A percentile compares a stretch with the other conserved stretches of the same genome.
These are phyloP conservation scores for Sporothrix pallida DNA, from an alignment of 2,329 filamentous ascomycete species.

Conservation along the genomic window DNA sequence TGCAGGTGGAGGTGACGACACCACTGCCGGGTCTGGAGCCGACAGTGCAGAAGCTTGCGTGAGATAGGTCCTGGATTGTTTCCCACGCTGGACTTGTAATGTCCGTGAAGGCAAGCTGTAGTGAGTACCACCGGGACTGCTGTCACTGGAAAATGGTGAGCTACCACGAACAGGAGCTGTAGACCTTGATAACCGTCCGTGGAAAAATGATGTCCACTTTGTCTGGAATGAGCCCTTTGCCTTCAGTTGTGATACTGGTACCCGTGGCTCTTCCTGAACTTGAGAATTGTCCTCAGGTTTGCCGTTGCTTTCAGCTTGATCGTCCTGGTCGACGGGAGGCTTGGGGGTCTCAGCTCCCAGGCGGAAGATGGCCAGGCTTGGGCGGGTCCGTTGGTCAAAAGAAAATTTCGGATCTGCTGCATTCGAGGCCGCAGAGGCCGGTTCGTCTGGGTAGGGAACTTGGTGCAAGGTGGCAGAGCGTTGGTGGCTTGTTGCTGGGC, in stretches of 20 bases:
- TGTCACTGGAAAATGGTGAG: constrained; percentile 43
- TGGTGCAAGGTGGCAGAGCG: constrained; percentile 73
- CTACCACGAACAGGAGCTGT: constrained; percentile 41
- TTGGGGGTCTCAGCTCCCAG: constrained; percentile 35
- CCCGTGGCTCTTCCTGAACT: background rate
- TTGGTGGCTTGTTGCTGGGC: constrained; percentile 81
- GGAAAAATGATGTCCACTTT: constrained; percentile 65
- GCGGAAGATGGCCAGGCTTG: constrained; percentile 38
- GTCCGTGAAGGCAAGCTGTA: constrained; percentile 43
- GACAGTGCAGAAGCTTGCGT: constrained; percentile 44
- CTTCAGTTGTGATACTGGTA: background rate
- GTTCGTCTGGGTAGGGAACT: constrained; percentile 40
- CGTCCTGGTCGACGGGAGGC: constrained; percentile 31
- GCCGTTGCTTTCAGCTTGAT: background rate
- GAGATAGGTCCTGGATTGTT: constrained; percentile 46
- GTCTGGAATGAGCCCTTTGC: constrained; percentile 37
- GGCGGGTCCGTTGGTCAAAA: constrained; percentile 46
- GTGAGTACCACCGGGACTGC: constrained; percentile 40
- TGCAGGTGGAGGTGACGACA: constrained; percentile 30
- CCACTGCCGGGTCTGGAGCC: constrained; percentile 32
- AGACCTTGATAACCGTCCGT: constrained; percentile 48
- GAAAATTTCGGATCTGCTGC: constrained; percentile 42
- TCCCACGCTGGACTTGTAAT: constrained; percentile 41
- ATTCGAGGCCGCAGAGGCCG: constrained; percentile 36
- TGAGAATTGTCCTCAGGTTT: background rate